Base-by-base conservation (phyloP, 1,139 yeast species). In the Kodamaea fungicola region DNA sequence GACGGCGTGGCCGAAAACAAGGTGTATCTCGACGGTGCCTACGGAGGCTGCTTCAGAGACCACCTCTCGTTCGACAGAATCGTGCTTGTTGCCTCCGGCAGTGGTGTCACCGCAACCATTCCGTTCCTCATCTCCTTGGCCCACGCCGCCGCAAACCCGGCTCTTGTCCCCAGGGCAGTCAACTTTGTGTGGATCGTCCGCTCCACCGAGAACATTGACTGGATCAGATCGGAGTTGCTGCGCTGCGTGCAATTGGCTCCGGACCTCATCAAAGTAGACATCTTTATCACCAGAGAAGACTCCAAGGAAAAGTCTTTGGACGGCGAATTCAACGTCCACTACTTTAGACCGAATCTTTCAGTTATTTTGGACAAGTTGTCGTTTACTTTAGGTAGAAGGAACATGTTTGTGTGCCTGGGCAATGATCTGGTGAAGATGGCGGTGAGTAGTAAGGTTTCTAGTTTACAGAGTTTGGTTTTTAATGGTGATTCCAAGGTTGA, bases 21-120 rank as follows among this genome's bases (percentile, higher is more conserved):
- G 42, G 76, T 76, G 1, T 65, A 57, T 42, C 52, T 80, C 33
- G 86, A 80, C 52, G 86, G 86, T 2, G 83, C 86, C 2, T 80
- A 78, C 45, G 86, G 86, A 7, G 85, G 85, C 0, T 51, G 74
- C 33, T 54, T 65, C 9, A 64, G 86, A 47, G 76, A 76, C 43
- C 55, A 66, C 7, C 52, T 64, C 27, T 55, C 78, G 2, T 80
- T 80, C 52, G 78, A 76, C 38, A 66, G 71, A 33, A 63, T 75
- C 1, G 52, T 64, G 4, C 52, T 77, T 16, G 30, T 74, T 8
- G 58, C 76, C 29, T 57, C 76, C 12, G 79, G 86, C 0, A 69
- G 78, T 37, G 86, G 85, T 30, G 67, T 78, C 7, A 67, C 83
- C 2, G 80, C 79, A 0, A 64, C 74, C 2, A 44, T 77, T 12